Evolutionary conservation across 2,329 filamentous ascomycete genomes (phyloP), one percentile per base, ranked within the genome.

Genomic region (Dothideomycetes sp.): DNA sequence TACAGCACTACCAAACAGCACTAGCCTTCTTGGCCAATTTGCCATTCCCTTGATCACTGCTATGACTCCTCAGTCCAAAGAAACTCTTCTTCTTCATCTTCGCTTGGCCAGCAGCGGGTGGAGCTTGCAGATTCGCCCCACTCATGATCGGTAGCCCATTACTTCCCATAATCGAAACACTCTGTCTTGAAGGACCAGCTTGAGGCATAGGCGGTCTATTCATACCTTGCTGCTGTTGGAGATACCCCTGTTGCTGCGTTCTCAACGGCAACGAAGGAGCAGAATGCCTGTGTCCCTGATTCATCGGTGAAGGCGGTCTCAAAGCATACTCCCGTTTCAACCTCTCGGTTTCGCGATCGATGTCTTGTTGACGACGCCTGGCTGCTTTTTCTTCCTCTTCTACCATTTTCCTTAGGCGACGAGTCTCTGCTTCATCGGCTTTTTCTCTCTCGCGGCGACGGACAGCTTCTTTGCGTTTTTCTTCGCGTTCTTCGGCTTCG

Each of bases 291-390:
- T 49, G 28, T 18, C 43, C 20, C 5, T 29, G 35, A 10, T 12
- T 27, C 5, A 32, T 22, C 2, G 37, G 37, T 6, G 28, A 32
- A 24, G 32, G 40, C 18, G 33, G 34, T 16, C 29, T 43, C 7
- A 76, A 67, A 33, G 83, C 82, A 51, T 84, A 88, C 51, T 80
- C 60, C 49, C 68, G 74, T 16, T 76, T 68, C 6, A 95, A 64
- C 1, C 86, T 73, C 50, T 80, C 80, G 0, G 86, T 94, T 61
- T 95, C 88, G 30, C 77, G 76, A 24, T 94, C 66, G 11, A 71
- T 53, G 40, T 74, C 73, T 1, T 65, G 67, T 47, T 77, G 67
- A 44, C 64, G 67, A 19, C 63, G 59, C 41, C 65, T 70, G 0
- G 66, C 70, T 50, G 82, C 78, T 42, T 69, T 71, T 18, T 81